Percentiles rank a stretch among this genome's conserved stretches.
Conservation (phyloP, 2,329 filamentous ascomycete genomes). For the Calonectria leucothoes region DNA sequence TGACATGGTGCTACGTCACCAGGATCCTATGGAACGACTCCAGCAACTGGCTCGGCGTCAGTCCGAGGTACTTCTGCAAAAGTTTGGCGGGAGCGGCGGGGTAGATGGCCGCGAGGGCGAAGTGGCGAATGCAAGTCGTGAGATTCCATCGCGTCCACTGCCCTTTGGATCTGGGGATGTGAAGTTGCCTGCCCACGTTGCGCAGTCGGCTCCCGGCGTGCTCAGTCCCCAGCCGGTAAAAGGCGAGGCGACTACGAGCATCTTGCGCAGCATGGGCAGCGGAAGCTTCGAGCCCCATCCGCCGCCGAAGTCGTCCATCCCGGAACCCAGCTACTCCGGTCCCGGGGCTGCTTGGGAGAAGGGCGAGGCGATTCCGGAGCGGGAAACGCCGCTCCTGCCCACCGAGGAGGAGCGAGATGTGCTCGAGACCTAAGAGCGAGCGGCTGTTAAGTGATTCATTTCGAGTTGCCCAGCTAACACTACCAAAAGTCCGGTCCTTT, state of each 20-base stretch:
- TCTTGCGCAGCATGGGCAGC: slow-evolving; percentile 46
- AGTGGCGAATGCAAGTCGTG: slow-evolving; percentile 46
- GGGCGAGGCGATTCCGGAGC: slow-evolving; percentile 54
- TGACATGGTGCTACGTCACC: slow-evolving; percentile 62
- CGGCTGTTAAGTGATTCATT: slow-evolving; percentile 22
- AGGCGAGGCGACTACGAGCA: slow-evolving; percentile 50
- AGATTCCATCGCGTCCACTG: slow-evolving; percentile 61
- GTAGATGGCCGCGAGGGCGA: slow-evolving; percentile 38
- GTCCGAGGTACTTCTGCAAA: slow-evolving; percentile 69
- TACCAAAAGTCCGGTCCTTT: slow-evolving; percentile 17
- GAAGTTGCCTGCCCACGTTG: slow-evolving; percentile 42
- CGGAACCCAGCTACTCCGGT: slow-evolving; percentile 61
- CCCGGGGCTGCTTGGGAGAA: slow-evolving; percentile 65
- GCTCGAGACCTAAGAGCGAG: slow-evolving; percentile 49
- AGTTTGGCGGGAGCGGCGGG: slow-evolving; percentile 56
- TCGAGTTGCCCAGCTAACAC: slow-evolving; percentile 15
- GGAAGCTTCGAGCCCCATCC: slow-evolving; percentile 28
- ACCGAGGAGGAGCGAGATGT: slow-evolving; percentile 56
- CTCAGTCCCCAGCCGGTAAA: slow-evolving; percentile 58
- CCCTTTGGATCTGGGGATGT: slow-evolving; percentile 64
- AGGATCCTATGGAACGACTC: slow-evolving; percentile 79
- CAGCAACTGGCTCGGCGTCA: slow-evolving; percentile 77
- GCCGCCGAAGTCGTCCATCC: slow-evolving; percentile 44
- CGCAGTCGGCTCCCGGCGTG: slow-evolving; percentile 43
- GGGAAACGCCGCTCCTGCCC: slow-evolving; percentile 51